Conservation (phyloP, 257 asterid species). For the Galeopsis tetrahit region DNA sequence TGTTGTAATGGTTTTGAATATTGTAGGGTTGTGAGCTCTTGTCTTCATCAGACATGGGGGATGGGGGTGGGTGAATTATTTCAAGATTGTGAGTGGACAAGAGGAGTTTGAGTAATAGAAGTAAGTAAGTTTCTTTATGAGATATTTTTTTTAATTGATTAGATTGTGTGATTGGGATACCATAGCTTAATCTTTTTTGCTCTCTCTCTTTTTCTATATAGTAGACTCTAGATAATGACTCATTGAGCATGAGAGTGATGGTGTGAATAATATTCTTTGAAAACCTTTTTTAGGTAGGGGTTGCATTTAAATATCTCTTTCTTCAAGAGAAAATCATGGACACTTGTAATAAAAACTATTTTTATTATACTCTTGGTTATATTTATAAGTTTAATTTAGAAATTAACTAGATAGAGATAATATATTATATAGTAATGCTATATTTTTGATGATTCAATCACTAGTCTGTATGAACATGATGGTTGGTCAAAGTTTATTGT, state of each 20-base stretch:
- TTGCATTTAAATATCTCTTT: conserved; percentile 19
- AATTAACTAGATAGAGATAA: background rate
- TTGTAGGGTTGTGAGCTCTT: conserved; percentile 31
- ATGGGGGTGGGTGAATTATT: background rate
- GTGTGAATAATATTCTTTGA: conserved; percentile 23
- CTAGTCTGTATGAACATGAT: background rate
- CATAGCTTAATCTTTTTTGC: conserved; percentile 31
- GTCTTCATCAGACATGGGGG: conserved; percentile 52
- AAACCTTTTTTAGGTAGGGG: conserved; percentile 18
- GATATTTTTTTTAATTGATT: background rate
- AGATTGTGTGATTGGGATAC: conserved; percentile 30
- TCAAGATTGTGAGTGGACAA: conserved; percentile 26
- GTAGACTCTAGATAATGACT: background rate
- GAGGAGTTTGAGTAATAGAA: conserved; percentile 21
- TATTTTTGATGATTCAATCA: background rate
- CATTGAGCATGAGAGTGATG: conserved; percentile 35
- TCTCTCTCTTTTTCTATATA: background rate
- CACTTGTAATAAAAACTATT: background rate
- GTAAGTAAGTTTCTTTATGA: conserved; percentile 11
- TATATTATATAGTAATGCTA: background rate
- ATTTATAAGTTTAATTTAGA: background rate
- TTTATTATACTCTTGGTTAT: background rate
- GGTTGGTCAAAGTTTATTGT: background rate
- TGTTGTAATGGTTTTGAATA: conserved; percentile 26
- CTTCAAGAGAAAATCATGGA: background rate